Evolutionary conservation across 2,329 filamentous ascomycete genomes (phyloP).

Genomic region (Coniella vitis): DNA sequence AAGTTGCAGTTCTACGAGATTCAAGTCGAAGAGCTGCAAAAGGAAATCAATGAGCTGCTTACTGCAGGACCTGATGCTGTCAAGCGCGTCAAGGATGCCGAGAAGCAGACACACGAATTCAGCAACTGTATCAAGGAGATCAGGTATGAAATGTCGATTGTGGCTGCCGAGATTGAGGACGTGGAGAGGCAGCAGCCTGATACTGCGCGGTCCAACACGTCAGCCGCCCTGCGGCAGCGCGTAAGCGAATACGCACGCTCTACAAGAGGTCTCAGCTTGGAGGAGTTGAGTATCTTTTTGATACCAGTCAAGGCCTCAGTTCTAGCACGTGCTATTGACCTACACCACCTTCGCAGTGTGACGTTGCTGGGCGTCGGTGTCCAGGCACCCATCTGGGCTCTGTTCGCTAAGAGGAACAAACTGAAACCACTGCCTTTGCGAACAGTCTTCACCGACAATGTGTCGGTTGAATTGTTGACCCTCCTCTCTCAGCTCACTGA

Average conservation of each 20-base stretch:
- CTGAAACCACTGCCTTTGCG: slow-evolving; percentile 43
- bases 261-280: slow-evolving; percentile 51
- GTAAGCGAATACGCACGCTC: slow-evolving; percentile 48
- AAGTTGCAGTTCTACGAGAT: slow-evolving; percentile 28
- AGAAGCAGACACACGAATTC: slow-evolving; percentile 25
- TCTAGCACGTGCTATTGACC: slow-evolving; percentile 48
- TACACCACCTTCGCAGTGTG: slow-evolving; percentile 48
- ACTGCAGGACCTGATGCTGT: slow-evolving; percentile 11
- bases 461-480: slow-evolving; percentile 46
- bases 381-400: slow-evolving; percentile 53
- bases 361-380: slow-evolving; percentile 58
- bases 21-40: slow-evolving; percentile 23
- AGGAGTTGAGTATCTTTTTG: slow-evolving; percentile 48
- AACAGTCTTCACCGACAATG: slow-evolving; percentile 58
- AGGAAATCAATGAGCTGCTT: slow-evolving; percentile 25
- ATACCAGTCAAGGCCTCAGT: slow-evolving; percentile 55
- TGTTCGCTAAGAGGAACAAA: slow-evolving; percentile 48
- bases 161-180: slow-evolving; percentile 32
- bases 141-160: slow-evolving; percentile 27
- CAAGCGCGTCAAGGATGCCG: slow-evolving; percentile 20
- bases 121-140: slow-evolving; percentile 27
- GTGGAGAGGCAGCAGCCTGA: slow-evolving; percentile 22
- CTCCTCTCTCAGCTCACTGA: slow-evolving; percentile 45
- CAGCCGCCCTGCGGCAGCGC: slow-evolving; percentile 20
- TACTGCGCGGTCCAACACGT: slow-evolving; percentile 7